Base-by-base conservation (phyloP, 169 alveolate genomes). In the Besnoitia besnoiti region DNA sequence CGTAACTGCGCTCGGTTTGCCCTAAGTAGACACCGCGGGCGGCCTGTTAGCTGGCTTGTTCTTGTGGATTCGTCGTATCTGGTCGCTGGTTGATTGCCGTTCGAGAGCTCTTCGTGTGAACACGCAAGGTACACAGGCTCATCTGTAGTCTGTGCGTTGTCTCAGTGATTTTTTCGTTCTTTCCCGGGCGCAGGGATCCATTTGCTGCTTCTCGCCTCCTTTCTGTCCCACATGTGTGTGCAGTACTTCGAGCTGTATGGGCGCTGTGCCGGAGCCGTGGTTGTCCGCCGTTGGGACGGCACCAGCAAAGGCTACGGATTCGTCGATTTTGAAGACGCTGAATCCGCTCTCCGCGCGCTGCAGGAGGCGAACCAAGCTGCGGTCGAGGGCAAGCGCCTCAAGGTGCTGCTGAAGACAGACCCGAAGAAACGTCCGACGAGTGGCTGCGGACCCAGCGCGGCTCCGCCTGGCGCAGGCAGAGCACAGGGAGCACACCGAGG, bases 251-350 rank as follows among this genome's bases (percentile, higher is more conserved):
- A 79, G 89, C 40, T 73, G 24, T 91, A 76, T 44, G 94, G 94
- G 39, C 85, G 87, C 0, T 85, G 84, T 51, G 3, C 89, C 51
- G 87, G 82, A 51, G 96, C 97, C 33, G 95, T 95, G 35, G 94
- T 96, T 46, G 96, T 96, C 62, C 92, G 97, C 14, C 97, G 96
- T 61, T 94, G 95, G 55, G 96, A 94, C 84, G 97, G 97, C 14
- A 75, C 96, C 82, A 96, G 97, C 27, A 93, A 95, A 93, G 98
- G 98, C 0, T 96, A 95, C 94, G 98, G 97, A 24, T 96, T 96
- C 82, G 97, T 96, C 55, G 95, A 97, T 14, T 96, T 92, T 90
- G 95, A 94, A 61, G 95, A 93, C 94, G 93, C 95, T 19, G 97
- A 96, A 85, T 85, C 93, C 0, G 87, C 87, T 33, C 87, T 77